Percentiles rank a stretch among this genome's conserved stretches.
These are phyloP conservation scores for Anthoceros angustus DNA, from an alignment of 225 moss, liverwort and hornwort species.

Conservation along the genomic window DNA sequence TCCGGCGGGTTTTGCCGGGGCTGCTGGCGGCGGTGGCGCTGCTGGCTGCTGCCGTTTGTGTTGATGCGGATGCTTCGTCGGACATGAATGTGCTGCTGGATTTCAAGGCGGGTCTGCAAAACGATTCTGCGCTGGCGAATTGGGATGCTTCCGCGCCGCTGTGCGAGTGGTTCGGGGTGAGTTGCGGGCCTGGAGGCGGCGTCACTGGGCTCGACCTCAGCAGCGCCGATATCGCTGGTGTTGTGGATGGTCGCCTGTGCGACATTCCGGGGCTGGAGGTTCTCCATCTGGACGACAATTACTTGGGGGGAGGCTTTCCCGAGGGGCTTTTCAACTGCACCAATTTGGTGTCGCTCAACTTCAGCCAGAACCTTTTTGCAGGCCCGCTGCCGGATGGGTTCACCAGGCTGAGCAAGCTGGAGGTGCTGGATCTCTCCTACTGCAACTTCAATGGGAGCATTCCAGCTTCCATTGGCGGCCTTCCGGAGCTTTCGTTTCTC, in stretches of 20 bases:
- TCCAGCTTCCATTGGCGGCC: constrained; percentile 12
- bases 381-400: not conserved
- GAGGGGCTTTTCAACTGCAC: not conserved
- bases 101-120: constrained; percentile 27
- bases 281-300: not conserved
- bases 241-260: constrained; percentile 35
- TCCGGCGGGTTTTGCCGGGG: no score
- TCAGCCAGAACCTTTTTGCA: not conserved
- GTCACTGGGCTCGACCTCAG: constrained; percentile 30
- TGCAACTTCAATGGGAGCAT: constrained; percentile 8
- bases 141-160: constrained; percentile 29
- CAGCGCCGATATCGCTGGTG: constrained; percentile 25
- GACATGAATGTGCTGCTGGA: constrained; percentile 16
- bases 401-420: constrained; percentile 8
- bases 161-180: constrained; percentile 43
- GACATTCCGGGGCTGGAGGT: constrained; percentile 7
- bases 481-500: constrained; percentile 6
- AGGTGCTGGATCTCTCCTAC: constrained; percentile 11
- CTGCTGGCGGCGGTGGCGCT: not conserved
- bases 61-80: not conserved
- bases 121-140: constrained; percentile 25
- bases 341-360: not conserved
- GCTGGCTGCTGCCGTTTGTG: not conserved
- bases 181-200: constrained; percentile 14
- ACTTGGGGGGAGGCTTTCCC: not conserved